Evolutionary conservation across 2,329 filamentous ascomycete genomes (phyloP).

Genomic region (Penicillium sp.): DNA sequence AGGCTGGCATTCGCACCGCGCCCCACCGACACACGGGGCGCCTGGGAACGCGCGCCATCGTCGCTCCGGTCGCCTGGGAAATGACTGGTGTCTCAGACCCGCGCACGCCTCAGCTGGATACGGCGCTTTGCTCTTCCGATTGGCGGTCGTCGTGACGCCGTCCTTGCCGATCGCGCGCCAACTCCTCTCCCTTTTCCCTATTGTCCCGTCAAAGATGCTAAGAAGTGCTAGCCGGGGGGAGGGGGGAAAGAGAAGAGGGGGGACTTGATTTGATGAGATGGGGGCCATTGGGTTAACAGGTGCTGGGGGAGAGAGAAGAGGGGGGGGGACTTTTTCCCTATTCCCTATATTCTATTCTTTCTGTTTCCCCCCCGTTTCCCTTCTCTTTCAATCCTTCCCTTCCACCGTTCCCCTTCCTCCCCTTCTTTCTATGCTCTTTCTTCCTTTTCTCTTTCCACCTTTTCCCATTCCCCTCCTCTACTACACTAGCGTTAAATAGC

Average conservation of each 20-base stretch:
- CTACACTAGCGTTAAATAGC: not conserved
- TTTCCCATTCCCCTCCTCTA: not conserved
- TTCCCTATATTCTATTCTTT: constrained; percentile 1
- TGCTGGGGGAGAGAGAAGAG: not conserved
- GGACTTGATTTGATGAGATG: not conserved
- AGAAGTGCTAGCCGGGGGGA: not conserved
- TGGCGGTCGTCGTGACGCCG: constrained; percentile 27
- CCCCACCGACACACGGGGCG: constrained; percentile 26
- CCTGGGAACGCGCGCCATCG: constrained; percentile 31
- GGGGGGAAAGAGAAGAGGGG: not conserved
- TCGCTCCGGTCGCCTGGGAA: constrained; percentile 19
- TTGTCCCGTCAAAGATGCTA: not conserved
- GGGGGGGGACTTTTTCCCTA: not conserved
- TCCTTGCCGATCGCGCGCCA: constrained; percentile 42
- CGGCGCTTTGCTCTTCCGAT: constrained; percentile 23
- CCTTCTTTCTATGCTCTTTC: not conserved
- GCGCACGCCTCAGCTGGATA: constrained; percentile 22
- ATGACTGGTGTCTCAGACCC: constrained; percentile 29
- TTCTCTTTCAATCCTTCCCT: not conserved
- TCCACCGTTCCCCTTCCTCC: not conserved
- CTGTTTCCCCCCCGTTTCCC: constrained; percentile 11
- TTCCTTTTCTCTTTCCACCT: not conserved
- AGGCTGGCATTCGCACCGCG: not conserved
- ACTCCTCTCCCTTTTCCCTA: constrained; percentile 16
- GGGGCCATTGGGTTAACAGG: not conserved